Evolutionary conservation across 228 moss, liverwort and hornwort genomes (phyloP), one percentile per base, ranked within the genome.

Genomic region (Sphagnum fallax): DNA sequence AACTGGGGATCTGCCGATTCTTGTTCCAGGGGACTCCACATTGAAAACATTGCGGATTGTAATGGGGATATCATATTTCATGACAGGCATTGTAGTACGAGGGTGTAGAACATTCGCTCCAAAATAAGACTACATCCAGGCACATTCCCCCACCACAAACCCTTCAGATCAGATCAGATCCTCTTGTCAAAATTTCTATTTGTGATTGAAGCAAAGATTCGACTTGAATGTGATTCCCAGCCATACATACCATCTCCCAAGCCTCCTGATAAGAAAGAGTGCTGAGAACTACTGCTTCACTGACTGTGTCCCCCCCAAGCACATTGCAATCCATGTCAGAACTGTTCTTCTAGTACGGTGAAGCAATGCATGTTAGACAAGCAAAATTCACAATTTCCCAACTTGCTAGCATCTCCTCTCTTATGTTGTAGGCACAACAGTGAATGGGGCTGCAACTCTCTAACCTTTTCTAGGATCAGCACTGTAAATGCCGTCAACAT

Each of bases 21-120:
- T 87, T 53, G 97, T 97, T 64, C 97, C 97, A 14, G 91, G 85
- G 67, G 85, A 83, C 70, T 76, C 83, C 67, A 85, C 79, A 70
- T 97, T 85, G 50, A 97, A 97, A 15, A 91, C 88, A 75, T 97
- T 97, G 77, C 93, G 90, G 62, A 97, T 91, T 59, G 75, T 76
- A n/a, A 97, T 82, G 51, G 97, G 97, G 62, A 97, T 97, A 51
- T 85, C 80, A 61, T 84, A 82, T 75, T 80, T 93, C 91, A 93
- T 97, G 50, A 93, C 97, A 73, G 97, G 97, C 49, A 89, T 84
- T 68, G 93, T 93, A 61, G 97, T 97, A 67, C 97, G 83, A 14
- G 97, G 97, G 70, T 97, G 97, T 67, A 93, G 82, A 57, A 97
- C 90, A 72, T 97, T 97, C 68, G 97, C 97, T 68, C 97, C 93